Base-by-base conservation (phyloP, 768 basidiomycete species). In the Paxillus rubicundulus region DNA sequence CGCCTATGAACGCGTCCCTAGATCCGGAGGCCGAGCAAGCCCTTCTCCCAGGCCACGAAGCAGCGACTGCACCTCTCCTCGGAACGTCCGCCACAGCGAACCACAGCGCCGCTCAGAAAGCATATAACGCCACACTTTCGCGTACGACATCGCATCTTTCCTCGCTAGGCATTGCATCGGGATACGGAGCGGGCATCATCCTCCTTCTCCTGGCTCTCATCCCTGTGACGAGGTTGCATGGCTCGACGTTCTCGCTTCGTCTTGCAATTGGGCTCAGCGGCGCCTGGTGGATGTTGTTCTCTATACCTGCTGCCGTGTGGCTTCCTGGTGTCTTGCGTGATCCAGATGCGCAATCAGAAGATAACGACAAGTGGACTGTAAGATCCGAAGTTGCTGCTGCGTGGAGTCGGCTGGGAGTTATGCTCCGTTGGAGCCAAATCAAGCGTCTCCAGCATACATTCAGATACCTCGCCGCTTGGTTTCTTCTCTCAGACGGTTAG, bases 391-490 rank as follows among this genome's bases (percentile, higher is more conserved):
- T 94, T 18, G 58, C 65, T 1, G 74, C 72, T 5, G 89, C 91
- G 0, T 98, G 95, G 95, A 77, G 74, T 48, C 72, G 86, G 20
- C 76, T 98, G 0, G 84, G 82, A 0, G 74, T 71, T 30, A 93
- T 93, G 87, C 73, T 98, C 18, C 75, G 74, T 1, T 85, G 82
- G 77, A 72, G 70, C 8, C 86, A 96, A 63, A 82, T 95, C 37
- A 80, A 79, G 66, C 79, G 80, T 47, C 74, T 98, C 14, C 78
- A 80, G 28, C 86, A 92, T 62, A 93, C 94, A 1, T 98, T 95
- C 75, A 80, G 80, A 58, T 98, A 92, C 61, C 84, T 98, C 39
- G 81, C 85, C 5, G 92, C 96, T 0, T 98, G 95, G 94, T 95
- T 97, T 67, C 77, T 98, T 12, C 81, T 98, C 20, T 92, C 89